These are phyloP conservation scores for Hypoxylon sp. DNA, from an alignment of 2,329 filamentous ascomycete genomes.

Conservation along the genomic window DNA sequence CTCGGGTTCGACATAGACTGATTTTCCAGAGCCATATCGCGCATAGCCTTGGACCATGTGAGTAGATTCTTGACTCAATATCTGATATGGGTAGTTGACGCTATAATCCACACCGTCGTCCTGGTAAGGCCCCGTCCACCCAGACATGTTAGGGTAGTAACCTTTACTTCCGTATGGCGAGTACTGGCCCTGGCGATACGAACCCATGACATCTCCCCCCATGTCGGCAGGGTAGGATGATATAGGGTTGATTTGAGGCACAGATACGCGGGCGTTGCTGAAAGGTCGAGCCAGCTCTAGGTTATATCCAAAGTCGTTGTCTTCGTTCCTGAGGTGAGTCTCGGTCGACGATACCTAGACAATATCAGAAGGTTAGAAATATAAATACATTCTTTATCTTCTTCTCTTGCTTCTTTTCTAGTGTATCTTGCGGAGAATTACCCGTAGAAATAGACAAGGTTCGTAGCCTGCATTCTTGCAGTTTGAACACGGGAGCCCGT, in stretches of 20 bases:
- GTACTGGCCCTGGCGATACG: constrained; percentile 56
- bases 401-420: constrained; percentile 11
- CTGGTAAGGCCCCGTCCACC: constrained; percentile 56
- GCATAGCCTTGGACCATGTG: constrained; percentile 54
- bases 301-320: constrained; percentile 56
- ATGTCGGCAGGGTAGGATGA: constrained; percentile 56
- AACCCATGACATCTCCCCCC: constrained; percentile 52
- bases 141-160: constrained; percentile 56
- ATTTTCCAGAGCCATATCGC: constrained; percentile 51
- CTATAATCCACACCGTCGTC: constrained; percentile 58
- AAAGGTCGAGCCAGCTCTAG: constrained; percentile 56
- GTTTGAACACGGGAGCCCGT: constrained; percentile 84
- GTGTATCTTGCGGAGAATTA: constrained; percentile 58
- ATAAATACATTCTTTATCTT: constrained; percentile 14
- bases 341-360: constrained; percentile 58
- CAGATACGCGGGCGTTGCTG: constrained; percentile 48
- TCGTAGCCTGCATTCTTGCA: constrained; percentile 82
- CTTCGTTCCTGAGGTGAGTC: constrained; percentile 54
- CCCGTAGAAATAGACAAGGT: constrained; percentile 84
- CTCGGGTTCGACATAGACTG: constrained; percentile 58
- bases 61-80: constrained; percentile 55
- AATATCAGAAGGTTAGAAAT: constrained; percentile 39
- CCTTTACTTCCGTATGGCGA: constrained; percentile 51
- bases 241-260: constrained; percentile 52
- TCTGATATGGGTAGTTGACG: constrained; percentile 55